phyloP scores from a whole-genome alignment of 371 early-diverging fungal species.

The Cokeromyces recurvatus region DNA sequence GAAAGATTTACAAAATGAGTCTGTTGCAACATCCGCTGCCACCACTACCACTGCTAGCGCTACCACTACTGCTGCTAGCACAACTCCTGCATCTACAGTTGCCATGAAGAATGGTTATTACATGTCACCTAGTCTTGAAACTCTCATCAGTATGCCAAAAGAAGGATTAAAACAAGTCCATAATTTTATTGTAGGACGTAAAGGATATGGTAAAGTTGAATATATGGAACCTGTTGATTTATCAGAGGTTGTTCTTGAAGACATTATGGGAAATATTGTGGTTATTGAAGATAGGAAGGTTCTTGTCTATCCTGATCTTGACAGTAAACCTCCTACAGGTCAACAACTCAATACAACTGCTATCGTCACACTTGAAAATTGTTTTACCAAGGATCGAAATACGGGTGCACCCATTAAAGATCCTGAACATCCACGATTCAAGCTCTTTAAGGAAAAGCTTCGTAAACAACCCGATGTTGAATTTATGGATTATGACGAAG shows the following conservation, averaged over 20 bases:
- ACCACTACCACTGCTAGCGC: background rate
- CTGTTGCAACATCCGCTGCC: background rate
- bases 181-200: slow-evolving; percentile 70
- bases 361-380: slow-evolving; percentile 68
- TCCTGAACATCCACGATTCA: slow-evolving; percentile 65
- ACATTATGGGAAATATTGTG: slow-evolving; percentile 81
- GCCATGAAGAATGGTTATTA: slow-evolving; percentile 29
- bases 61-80: background rate
- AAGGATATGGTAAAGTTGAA: slow-evolving; percentile 68
- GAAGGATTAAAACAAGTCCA: slow-evolving; percentile 68
- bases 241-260: slow-evolving; percentile 52
- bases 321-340: slow-evolving; percentile 75
- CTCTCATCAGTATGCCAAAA: slow-evolving; percentile 42
- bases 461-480: slow-evolving; percentile 63
- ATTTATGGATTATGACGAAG: slow-evolving; percentile 70
- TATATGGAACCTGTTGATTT: slow-evolving; percentile 85
- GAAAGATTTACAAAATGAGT: background rate
- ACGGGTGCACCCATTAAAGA: slow-evolving; percentile 66
- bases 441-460: slow-evolving; percentile 66
- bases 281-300: slow-evolving; percentile 62
- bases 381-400: slow-evolving; percentile 78
- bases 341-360: slow-evolving; percentile 88
- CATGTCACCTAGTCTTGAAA: slow-evolving; percentile 33
- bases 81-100: background rate
- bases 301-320: slow-evolving; percentile 82